Evolutionary conservation across 139 green algal species (phyloP).

Genomic region (Chlamydomonas schloesseri): DNA sequence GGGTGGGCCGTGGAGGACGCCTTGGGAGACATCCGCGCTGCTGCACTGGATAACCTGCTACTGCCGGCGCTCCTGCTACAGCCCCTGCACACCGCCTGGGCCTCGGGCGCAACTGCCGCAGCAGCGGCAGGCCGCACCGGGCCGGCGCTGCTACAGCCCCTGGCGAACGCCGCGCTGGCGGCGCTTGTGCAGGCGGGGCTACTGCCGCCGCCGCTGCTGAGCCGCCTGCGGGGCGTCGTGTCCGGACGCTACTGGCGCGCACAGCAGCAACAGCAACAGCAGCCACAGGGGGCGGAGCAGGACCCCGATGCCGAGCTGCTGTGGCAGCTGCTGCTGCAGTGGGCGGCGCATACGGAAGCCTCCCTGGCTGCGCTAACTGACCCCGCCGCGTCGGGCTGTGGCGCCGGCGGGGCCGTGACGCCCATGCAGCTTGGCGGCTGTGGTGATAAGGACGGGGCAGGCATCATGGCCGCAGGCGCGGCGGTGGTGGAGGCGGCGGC

Average conservation of each 20-base stretch:
- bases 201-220: background rate
- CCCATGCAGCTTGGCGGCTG: too few species aligned
- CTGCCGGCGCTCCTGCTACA: slow-evolving; percentile 19
- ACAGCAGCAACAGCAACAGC: background rate
- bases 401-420: too few species aligned
- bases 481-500: background rate
- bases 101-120: too few species aligned
- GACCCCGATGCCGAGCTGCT: background rate
- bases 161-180: background rate
- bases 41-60: slow-evolving; percentile 10
- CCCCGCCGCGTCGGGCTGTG: background rate
- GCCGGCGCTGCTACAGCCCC: background rate
- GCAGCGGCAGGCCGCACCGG: too few species aligned
- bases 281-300: background rate
- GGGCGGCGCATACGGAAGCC: too few species aligned
- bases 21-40: background rate
- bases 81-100: background rate
- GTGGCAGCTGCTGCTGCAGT: background rate
- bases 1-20: background rate
- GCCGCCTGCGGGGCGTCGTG: slow-evolving; percentile 1
- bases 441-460: too few species aligned
- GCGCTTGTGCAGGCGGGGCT: background rate
- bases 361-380: too few species aligned
- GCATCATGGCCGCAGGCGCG: background rate
- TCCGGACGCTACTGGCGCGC: background rate